A percentile compares a stretch with the other conserved stretches of the same genome.
Evolutionary conservation across 83 land plant genomes (phyloP).

Genomic region (Isoetes engelmannii): DNA sequence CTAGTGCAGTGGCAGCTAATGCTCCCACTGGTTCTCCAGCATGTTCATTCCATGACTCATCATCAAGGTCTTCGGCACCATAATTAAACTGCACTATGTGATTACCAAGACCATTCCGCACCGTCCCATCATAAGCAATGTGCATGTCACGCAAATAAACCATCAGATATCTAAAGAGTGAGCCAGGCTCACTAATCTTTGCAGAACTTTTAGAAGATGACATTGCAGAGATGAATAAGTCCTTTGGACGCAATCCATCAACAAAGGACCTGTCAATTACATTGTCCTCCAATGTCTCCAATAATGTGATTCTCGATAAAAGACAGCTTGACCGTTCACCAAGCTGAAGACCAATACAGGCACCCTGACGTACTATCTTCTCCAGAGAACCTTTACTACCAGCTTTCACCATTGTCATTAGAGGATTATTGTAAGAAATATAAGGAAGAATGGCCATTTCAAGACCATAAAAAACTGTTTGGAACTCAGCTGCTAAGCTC

Average conservation of each 20-base stretch:
- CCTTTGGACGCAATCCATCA: slow-evolving; percentile 59
- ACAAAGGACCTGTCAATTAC: slow-evolving; percentile 57
- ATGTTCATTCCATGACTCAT: not conserved
- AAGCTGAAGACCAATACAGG: slow-evolving; percentile 70
- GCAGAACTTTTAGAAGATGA: slow-evolving; percentile 46
- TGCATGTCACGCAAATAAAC: slow-evolving; percentile 59
- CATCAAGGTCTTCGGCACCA: not conserved
- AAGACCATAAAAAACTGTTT: slow-evolving; percentile 31
- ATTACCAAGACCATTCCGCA: slow-evolving; percentile 57
- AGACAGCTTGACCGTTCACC: slow-evolving; percentile 22
- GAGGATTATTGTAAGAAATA: slow-evolving; percentile 46
- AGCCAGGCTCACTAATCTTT: slow-evolving; percentile 73
- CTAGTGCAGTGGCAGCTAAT: slow-evolving; percentile 89
- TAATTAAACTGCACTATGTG: slow-evolving; percentile 68
- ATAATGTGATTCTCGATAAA: not conserved
- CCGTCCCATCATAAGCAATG: slow-evolving; percentile 78
- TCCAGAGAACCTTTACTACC: slow-evolving; percentile 78
- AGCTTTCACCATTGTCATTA: slow-evolving; percentile 62
- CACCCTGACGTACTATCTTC: slow-evolving; percentile 63
- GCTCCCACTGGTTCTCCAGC: slow-evolving; percentile 97
- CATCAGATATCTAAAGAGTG: slow-evolving; percentile 53
- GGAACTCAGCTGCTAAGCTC: slow-evolving; percentile 1
- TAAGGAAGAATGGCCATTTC: slow-evolving; percentile 27
- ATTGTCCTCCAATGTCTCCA: slow-evolving; percentile 13
- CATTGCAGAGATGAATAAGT: slow-evolving; percentile 57